Conservation (phyloP, 2,329 filamentous ascomycete genomes). For the Setomelanomma holmii region DNA sequence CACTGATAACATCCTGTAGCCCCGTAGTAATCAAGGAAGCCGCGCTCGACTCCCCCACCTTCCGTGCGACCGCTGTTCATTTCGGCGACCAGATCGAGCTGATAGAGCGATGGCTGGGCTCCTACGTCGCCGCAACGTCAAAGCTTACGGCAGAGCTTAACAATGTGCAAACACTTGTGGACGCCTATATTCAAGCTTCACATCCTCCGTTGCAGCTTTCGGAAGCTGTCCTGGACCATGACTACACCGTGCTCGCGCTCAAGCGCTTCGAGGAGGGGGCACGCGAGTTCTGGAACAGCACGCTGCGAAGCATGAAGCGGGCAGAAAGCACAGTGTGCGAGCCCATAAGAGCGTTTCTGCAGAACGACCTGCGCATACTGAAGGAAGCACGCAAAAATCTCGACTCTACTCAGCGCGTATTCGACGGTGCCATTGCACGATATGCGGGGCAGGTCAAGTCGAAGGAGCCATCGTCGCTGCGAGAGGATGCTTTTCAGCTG, state of each 20-base stretch:
- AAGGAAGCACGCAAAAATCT: conserved; percentile 81
- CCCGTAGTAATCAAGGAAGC: conserved; percentile 93
- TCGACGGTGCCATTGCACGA: conserved; percentile 80
- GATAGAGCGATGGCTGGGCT: conserved; percentile 90
- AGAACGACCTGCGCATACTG: conserved; percentile 81
- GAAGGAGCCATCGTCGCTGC: conserved; percentile 88
- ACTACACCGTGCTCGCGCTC: conserved; percentile 89
- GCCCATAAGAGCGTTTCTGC: conserved; percentile 79
- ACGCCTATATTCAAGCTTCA: conserved; percentile 76
- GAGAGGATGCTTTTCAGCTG: conserved; percentile 94
- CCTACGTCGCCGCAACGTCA: conserved; percentile 68
- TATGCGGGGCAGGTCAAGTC: conserved; percentile 88
- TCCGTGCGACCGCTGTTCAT: conserved; percentile 84
- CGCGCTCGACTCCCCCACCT: conserved; percentile 93
- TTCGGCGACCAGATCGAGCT: conserved; percentile 91
- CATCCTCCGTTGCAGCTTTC: conserved; percentile 76
- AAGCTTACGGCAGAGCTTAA: conserved; percentile 71
- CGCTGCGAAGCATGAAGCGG: conserved; percentile 76
- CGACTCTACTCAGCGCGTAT: conserved; percentile 81
- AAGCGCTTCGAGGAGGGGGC: conserved; percentile 85
- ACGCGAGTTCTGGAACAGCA: conserved; percentile 84
- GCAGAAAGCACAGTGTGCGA: conserved; percentile 80
- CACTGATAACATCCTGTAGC: conserved; percentile 46
- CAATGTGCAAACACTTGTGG: conserved; percentile 80
- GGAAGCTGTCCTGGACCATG: conserved; percentile 89